phyloP scores from a whole-genome alignment of 2,329 filamentous ascomycete species.

The Epichloe coenophiala region DNA sequence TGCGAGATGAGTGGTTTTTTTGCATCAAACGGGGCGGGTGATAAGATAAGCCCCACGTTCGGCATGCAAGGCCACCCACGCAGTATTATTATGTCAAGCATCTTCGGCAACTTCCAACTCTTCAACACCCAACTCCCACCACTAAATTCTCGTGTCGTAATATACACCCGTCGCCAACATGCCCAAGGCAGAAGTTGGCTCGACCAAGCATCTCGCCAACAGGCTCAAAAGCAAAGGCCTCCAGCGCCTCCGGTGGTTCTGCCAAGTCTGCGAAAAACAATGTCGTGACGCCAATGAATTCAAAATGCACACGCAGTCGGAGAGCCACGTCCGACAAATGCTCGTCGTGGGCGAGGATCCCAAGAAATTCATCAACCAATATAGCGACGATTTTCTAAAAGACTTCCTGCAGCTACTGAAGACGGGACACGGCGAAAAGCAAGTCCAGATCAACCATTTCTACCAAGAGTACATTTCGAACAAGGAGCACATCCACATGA shows the following conservation, averaged over 20 bases:
- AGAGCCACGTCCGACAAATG: constrained; percentile 83
- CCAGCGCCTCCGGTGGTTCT: constrained; percentile 84
- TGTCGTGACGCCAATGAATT: constrained; percentile 77
- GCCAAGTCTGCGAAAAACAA: constrained; percentile 57
- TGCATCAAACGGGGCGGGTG: constrained; percentile 3
- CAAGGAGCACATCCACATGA: constrained; percentile 77
- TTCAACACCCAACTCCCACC: neutral
- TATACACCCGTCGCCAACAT: constrained; percentile 35
- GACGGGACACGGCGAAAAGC: constrained; percentile 83
- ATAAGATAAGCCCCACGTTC: constrained; percentile 1
- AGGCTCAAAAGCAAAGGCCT: constrained; percentile 72
- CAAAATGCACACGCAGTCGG: constrained; percentile 75
- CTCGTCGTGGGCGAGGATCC: constrained; percentile 77
- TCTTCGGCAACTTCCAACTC: neutral
- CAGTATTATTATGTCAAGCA: neutral
- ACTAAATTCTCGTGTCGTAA: neutral
- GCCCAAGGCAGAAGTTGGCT: constrained; percentile 85
- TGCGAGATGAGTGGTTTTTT: neutral
- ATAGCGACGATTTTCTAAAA: constrained; percentile 63
- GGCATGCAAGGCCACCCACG: constrained; percentile 2
- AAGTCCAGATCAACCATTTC: constrained; percentile 78
- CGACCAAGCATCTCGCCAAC: constrained; percentile 81
- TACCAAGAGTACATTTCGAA: constrained; percentile 89
- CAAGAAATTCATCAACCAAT: constrained; percentile 71
- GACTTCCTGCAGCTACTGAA: constrained; percentile 68